Base-by-base conservation (phyloP, 106 monocot genomes). In the Phalaenopsis equestris region DNA sequence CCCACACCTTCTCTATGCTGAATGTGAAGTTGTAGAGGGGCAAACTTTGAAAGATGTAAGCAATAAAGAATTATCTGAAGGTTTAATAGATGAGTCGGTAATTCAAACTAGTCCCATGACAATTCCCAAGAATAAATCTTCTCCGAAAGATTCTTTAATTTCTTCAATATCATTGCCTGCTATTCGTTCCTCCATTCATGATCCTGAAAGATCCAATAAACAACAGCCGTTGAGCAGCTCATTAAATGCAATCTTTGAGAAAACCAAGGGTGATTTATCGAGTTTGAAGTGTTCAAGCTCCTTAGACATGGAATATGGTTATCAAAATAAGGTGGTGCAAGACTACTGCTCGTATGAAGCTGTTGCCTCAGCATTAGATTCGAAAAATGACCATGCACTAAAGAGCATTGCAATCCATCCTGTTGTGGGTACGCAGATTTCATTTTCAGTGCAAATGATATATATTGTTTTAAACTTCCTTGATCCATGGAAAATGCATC, bases 121-220 rank as follows among this genome's bases (percentile, higher is more conserved):
- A 80, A 87, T 92, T 85, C 88, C 88, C n/a, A 78, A 23, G 83
- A 75, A 17, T 72, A 72, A 45, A 72, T 12, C 68, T 36, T n/a
- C 56, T 76, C 48, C 73, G 18, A 81, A 15, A 67, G 79, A 52
- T 82, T 77, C 49, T 38, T 57, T 77, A 30, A 24, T 79, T 15
- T 80, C 61, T 56, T 16, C 79, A 56, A 81, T 42, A 86, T 95
- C 95, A 76, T 83, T 90, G 73, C 95, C 95, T 15, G 86, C 58
- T 81, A 82, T 90, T 10, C 81, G 78, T 45, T 89, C 84, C 42
- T 79, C 86, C 75, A 86, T 86, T 67, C 82, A 83, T 88, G 87
- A 95, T 81, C 84, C 86, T 76, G 90, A 89, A 76, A 77, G 43
- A 36, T 90, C 88, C 58, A 42, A 78, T 80, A 8, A 23, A 80